phyloP scores from a whole-genome alignment of 1,284 basidiomycete species.

The Pascua guehoae region DNA sequence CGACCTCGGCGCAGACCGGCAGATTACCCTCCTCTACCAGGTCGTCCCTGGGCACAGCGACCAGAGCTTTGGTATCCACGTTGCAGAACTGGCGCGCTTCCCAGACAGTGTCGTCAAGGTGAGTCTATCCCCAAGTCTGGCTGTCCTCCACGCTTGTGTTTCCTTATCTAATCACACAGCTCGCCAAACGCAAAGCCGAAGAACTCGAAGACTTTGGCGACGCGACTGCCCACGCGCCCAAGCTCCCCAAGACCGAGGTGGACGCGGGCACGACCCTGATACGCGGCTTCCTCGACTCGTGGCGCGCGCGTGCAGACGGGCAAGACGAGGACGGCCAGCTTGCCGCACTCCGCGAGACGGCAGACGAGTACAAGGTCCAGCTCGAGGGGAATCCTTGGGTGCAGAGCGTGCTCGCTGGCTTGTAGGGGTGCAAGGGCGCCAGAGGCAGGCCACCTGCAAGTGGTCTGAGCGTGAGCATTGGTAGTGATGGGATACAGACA shows the following conservation, averaged over 20 bases:
- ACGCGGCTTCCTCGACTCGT: conserved; percentile 72
- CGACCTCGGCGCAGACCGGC: conserved; percentile 56
- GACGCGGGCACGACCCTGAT: conserved; percentile 77
- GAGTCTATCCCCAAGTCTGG: conserved; percentile 23
- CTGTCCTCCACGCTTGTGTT: no score
- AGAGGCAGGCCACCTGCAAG: no score
- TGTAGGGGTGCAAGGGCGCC: conserved; percentile 37
- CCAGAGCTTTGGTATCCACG: conserved; percentile 98
- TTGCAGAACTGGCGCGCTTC: conserved; percentile 93
- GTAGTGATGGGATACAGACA: no score
- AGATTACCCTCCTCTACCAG: conserved; percentile 92
- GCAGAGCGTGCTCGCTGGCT: conserved; percentile 56
- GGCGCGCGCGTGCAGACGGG: conserved; percentile 55
- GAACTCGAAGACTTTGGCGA: conserved; percentile 88
- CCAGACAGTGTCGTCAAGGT: conserved; percentile 90
- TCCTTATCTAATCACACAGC: no score
- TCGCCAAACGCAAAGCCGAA: conserved; percentile 91
- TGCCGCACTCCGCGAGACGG: conserved; percentile 61
- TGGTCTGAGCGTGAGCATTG: no score
- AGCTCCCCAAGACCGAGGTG: conserved; percentile 60
- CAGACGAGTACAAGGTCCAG: conserved; percentile 63
- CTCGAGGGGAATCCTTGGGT: conserved; percentile 79
- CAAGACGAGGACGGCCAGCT: conserved; percentile 61
- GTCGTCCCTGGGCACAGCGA: conserved; percentile 91
- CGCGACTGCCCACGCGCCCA: conserved; percentile 39